phyloP scores from a whole-genome alignment of 805 yeast genomes.

The Candida verbasci region DNA sequence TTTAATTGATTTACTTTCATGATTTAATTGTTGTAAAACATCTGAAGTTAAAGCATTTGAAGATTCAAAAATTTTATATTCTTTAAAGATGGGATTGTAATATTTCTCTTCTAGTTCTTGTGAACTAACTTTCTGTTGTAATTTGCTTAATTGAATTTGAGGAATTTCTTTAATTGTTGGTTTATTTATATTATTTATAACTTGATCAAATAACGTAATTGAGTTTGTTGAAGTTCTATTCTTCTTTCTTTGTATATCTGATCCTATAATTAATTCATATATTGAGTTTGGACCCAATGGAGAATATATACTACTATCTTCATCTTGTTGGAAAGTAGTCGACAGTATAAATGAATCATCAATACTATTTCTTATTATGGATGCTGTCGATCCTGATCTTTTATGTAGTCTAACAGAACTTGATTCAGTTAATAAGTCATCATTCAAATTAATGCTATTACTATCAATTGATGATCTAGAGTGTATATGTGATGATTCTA shows the following conservation, averaged over 20 bases:
- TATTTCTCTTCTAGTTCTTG: conserved; percentile 17
- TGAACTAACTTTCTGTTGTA: conserved; percentile 20
- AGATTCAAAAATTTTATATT: conserved; percentile 33
- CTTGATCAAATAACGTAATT: conserved; percentile 39
- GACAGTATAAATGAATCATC: conserved; percentile 18
- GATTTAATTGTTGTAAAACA: conserved; percentile 24
- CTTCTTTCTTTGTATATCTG: conserved; percentile 42
- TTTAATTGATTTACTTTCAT: conserved; percentile 7
- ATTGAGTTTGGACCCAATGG: conserved; percentile 74
- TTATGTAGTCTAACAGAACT: conserved; percentile 17
- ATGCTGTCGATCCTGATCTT: conserved; percentile 14
- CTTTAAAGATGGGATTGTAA: conserved; percentile 17
- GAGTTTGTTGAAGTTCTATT: conserved; percentile 27
- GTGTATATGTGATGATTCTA: conserved; percentile 13
- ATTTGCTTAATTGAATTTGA: conserved; percentile 53
- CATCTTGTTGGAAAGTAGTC: conserved; percentile 13
- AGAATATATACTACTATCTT: conserved; percentile 26
- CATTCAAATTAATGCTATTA: conserved; percentile 26
- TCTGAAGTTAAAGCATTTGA: conserved; percentile 36
- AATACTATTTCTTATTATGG: conserved; percentile 7
- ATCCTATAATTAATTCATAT: conserved; percentile 66
- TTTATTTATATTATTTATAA: conserved; percentile 42
- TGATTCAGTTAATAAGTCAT: conserved; percentile 27
- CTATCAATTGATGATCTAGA: conserved; percentile 13
- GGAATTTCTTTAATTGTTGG: conserved; percentile 88